Evolutionary conservation across 2,329 filamentous ascomycete genomes (phyloP), one percentile per base, ranked within the genome.

Genomic region (Cryoendolithus antarcticus): DNA sequence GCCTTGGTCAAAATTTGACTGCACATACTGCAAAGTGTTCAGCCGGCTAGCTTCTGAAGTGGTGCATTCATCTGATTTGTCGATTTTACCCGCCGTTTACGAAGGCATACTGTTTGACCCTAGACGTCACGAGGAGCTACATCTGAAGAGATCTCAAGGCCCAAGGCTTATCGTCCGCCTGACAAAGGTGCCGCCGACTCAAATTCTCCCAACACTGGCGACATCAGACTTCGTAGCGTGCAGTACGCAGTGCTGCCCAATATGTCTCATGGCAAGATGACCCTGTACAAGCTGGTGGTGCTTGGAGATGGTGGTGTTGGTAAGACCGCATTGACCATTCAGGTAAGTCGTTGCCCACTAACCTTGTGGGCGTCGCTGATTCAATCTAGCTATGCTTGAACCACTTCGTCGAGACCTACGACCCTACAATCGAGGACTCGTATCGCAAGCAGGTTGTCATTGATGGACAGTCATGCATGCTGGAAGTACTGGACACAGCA

Each of bases 311-410:
- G 91, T 74, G 91, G 91, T 64, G 91, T 98, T 50, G 91, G 91
- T 70, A 98, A 98, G 74, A 96, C 89, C 46, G 96, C 91, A 69
- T 76, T 98, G 72, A 96, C 91, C 43, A 96, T 98, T 60, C 91
- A 96, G 48, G 55, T 57, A 43, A 31, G 47, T 34, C 34, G 12
- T 12, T 11, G 21, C 29, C 7, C 7, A 29, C 33, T 29, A 4
- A 27, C n/a, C n/a, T 19, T 19, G 15, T 19, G 15, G 15, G 15
- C 30, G n/a, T 19, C 11, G 24, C 39, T 41, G 34, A 41, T 15
- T 6, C 32, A 9, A 15, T 9, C 30, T 55, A 98, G 78, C 73
- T 98, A 55, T 96, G 91, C 63, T 69, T 96, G 58, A 93, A 96
- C 65, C 91, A 98, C 65, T 98, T 98, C 62, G 88, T 96, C 56